Evolutionary conservation across 768 basidiomycete species (phyloP).

Genomic region (Termitomyces sp.): DNA sequence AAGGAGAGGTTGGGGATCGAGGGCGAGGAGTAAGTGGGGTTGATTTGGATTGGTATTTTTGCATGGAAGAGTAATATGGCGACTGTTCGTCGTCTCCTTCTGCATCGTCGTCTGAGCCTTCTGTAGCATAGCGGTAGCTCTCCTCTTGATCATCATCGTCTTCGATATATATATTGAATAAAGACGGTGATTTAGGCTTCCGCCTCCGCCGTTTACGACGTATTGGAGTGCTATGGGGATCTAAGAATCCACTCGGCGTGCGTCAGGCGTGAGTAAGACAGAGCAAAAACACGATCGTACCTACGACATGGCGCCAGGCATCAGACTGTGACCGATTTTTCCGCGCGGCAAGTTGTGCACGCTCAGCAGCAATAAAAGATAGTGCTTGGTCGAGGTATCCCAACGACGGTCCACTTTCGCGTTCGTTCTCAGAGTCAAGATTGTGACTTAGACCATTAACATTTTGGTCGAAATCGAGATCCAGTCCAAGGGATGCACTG

Average conservation of each 20-base stretch:
- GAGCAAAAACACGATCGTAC: conserved; percentile 19
- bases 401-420: conserved; percentile 51
- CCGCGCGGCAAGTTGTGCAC: conserved; percentile 50
- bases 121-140: not conserved
- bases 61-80: conserved; percentile 4
- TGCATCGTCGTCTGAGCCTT: not conserved
- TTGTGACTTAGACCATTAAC: not conserved
- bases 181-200: not conserved
- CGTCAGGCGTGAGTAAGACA: not conserved
- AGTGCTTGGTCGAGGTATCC: conserved; percentile 71
- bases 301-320: conserved; percentile 34
- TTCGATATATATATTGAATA: not conserved
- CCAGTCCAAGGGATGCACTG: not conserved
- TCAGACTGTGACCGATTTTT: conserved; percentile 22
- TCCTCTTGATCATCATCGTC: not conserved
- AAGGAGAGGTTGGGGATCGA: not conserved
- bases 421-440: conserved; percentile 3
- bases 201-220: conserved; percentile 31
- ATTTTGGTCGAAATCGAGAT: not conserved
- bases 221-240: conserved; percentile 12
- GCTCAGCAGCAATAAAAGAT: conserved; percentile 69
- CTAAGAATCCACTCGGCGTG: conserved; percentile 19
- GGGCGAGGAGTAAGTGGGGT: conserved; percentile 10
- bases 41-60: conserved; percentile 11
- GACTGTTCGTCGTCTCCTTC: conserved; percentile 4